Evolutionary conservation across 495 filamentous ascomycete species (phyloP).

Genomic region (Glutinoglossum americanum): DNA sequence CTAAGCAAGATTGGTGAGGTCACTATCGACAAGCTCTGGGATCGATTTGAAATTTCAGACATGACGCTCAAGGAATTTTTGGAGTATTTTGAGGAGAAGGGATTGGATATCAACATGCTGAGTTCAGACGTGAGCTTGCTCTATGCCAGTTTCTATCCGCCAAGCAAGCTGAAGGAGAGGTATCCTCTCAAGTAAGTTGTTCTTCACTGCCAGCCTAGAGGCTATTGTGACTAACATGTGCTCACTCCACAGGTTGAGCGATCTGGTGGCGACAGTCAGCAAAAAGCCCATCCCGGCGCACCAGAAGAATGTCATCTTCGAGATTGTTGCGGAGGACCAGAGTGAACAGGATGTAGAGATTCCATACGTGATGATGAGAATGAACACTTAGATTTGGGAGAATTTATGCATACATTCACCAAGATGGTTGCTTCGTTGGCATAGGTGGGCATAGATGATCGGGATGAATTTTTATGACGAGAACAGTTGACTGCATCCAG

Average conservation of each 20-base stretch:
- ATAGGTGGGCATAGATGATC: not conserved
- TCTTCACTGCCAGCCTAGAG: not conserved
- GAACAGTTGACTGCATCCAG: not conserved
- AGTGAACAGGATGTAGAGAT: constrained; percentile 91
- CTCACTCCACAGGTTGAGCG: constrained; percentile 38
- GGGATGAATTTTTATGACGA: not conserved
- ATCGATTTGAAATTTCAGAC: constrained; percentile 82
- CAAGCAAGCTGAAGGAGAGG: constrained; percentile 69
- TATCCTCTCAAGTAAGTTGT: constrained; percentile 40
- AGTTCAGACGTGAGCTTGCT: constrained; percentile 89
- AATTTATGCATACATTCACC: not conserved
- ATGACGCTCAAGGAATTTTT: constrained; percentile 70
- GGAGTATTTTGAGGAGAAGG: constrained; percentile 54
- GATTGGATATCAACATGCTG: constrained; percentile 74
- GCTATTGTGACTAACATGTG: not conserved
- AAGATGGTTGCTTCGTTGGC: not conserved
- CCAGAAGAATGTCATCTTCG: constrained; percentile 89
- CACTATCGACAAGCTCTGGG: constrained; percentile 88
- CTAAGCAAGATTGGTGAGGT: constrained; percentile 52
- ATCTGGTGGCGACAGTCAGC: constrained; percentile 70
- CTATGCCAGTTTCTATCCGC: constrained; percentile 91
- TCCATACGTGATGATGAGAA: constrained; percentile 84
- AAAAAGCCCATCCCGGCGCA: constrained; percentile 82
- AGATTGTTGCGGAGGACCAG: constrained; percentile 80
- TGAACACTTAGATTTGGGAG: constrained; percentile 12